A percentile compares a stretch with the other conserved stretches of the same genome.
Conservation (phyloP, 1,284 basidiomycete genomes). For the Ganoderma lingzhi region DNA sequence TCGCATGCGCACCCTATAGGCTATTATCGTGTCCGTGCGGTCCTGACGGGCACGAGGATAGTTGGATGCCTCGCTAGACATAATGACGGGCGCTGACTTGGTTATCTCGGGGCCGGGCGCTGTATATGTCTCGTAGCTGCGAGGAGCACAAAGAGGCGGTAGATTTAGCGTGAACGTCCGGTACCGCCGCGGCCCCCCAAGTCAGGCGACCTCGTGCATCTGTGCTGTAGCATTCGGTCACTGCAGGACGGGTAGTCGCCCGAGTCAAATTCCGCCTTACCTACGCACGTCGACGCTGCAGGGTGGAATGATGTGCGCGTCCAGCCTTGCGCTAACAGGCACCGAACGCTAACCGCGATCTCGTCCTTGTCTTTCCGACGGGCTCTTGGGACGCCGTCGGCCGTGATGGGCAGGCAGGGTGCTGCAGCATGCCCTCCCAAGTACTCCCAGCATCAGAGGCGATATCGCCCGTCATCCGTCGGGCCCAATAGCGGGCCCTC, state of each 20-base stretch:
- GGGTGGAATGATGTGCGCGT: not conserved
- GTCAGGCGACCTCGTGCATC: not conserved
- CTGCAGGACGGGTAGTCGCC: not conserved
- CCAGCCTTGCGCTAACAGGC: not conserved
- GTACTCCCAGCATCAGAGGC: conserved; percentile 1
- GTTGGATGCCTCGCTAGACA: not conserved
- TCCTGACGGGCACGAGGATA: conserved; percentile 4
- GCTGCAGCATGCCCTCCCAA: not conserved
- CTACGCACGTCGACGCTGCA: not conserved
- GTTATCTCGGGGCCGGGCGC: not conserved
- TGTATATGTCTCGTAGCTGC: not conserved
- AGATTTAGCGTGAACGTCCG: not conserved
- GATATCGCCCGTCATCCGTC: not conserved
- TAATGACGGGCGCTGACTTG: not conserved
- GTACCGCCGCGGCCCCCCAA: not conserved
- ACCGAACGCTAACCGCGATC: conserved; percentile 5
- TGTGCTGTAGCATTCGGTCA: not conserved
- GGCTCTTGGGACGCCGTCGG: not conserved
- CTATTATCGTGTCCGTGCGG: not conserved
- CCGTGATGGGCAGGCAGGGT: not conserved
- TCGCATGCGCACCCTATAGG: not conserved
- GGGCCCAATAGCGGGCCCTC: not conserved
- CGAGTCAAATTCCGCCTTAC: not conserved
- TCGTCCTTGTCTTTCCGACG: not conserved
- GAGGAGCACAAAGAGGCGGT: not conserved